Evolutionary conservation across 1,284 basidiomycete species (phyloP).

Genomic region (Sutorius eximius): DNA sequence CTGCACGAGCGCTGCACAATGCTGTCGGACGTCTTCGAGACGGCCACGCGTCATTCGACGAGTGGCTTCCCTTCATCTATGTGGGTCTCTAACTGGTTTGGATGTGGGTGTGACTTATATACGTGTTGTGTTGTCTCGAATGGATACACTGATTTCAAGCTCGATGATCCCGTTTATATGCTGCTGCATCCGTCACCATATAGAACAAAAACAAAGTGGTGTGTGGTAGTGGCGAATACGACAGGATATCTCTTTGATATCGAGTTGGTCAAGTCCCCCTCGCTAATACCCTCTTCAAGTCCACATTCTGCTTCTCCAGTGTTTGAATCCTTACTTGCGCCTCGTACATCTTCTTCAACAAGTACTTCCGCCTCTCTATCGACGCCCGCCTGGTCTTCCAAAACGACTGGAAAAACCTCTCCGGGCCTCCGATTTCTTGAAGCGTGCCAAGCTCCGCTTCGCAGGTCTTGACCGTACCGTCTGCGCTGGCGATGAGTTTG

Average conservation of each 20-base stretch:
- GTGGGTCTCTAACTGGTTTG: no score
- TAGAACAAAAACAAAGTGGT: neutral
- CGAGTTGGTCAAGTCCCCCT: conserved; percentile 27
- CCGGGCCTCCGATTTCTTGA: conserved; percentile 55
- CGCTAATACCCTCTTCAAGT: conserved; percentile 62
- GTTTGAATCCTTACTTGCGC: conserved; percentile 66
- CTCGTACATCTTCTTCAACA: conserved; percentile 74
- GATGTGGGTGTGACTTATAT: neutral
- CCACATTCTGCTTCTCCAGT: conserved; percentile 68
- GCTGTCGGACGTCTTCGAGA: no score
- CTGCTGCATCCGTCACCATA: neutral
- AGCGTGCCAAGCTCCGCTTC: conserved; percentile 76
- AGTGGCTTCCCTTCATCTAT: no score
- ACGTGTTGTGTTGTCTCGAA: neutral
- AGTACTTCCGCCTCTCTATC: conserved; percentile 63
- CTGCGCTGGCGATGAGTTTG: conserved; percentile 65
- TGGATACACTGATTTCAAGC: no score
- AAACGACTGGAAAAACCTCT: conserved; percentile 40
- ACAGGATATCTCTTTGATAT: neutral
- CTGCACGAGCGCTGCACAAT: no score
- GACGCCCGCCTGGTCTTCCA: conserved; percentile 54
- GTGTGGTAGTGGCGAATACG: neutral
- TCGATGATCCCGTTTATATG: no score
- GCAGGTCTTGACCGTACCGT: conserved; percentile 65
- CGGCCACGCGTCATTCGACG: no score